A percentile compares a stretch with the other conserved stretches of the same genome.
phyloP scores from a whole-genome alignment of 257 asterid species.

The Mentha longifolia region DNA sequence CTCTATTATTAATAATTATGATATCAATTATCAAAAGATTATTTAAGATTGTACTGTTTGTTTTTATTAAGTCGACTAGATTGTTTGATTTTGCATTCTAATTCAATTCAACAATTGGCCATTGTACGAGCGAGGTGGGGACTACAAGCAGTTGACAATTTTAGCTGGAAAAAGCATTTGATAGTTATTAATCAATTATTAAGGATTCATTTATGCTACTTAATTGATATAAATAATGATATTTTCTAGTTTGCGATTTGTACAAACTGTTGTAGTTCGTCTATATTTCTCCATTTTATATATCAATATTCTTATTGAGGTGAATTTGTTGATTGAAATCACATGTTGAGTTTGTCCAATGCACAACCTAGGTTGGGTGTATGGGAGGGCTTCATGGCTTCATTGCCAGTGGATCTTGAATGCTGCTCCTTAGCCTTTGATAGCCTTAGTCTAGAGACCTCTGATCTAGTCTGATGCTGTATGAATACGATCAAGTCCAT shows the following conservation, averaged over 20 bases:
- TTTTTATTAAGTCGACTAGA: not conserved
- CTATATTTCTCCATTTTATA: not conserved
- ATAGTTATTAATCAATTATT: not conserved
- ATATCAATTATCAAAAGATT: not conserved
- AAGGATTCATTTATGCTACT: not conserved
- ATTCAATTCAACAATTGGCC: not conserved
- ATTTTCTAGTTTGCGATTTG: not conserved
- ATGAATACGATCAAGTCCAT: constrained; percentile 4
- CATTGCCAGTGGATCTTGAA: not conserved
- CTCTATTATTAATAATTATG: not conserved
- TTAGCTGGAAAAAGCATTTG: not conserved
- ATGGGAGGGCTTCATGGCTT: not conserved
- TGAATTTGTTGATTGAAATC: constrained; percentile 12
- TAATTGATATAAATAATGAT: not conserved
- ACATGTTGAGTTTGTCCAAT: not conserved
- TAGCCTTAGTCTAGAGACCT: constrained; percentile 1
- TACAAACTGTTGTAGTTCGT: not conserved
- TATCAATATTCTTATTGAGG: not conserved
- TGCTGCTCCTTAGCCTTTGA: constrained; percentile 16
- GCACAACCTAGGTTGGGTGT: not conserved
- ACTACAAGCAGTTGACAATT: not conserved
- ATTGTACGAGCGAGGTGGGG: not conserved
- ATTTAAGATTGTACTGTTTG: not conserved
- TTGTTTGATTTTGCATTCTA: not conserved
- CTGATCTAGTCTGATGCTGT: not conserved